These are phyloP conservation scores for Pontederia crassipes DNA, from an alignment of 176 grass and related monocot species.

Conservation along the genomic window DNA sequence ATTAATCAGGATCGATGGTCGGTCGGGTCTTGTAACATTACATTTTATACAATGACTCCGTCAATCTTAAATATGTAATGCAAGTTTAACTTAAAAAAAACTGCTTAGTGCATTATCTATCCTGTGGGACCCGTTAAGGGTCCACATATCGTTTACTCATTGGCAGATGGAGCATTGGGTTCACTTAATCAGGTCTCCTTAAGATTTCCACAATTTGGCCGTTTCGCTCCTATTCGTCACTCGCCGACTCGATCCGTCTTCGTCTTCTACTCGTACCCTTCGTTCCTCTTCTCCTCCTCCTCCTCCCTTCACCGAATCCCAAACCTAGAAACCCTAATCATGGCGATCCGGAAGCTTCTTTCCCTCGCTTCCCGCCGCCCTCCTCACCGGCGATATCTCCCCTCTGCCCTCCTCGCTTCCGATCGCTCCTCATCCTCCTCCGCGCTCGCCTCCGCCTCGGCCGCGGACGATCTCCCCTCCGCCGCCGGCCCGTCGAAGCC, in stretches of 20 bases:
- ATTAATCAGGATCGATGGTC: too few species aligned
- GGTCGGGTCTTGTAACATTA: too few species aligned
- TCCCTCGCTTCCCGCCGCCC: constrained; percentile 29
- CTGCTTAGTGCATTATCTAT: too few species aligned
- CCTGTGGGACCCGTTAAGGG: too few species aligned
- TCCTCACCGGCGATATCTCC: constrained; percentile 10
- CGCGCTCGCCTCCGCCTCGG: constrained; percentile 34
- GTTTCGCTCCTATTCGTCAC: too few species aligned
- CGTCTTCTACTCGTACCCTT: neutral
- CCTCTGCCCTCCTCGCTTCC: constrained; percentile 12
- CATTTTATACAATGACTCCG: too few species aligned
- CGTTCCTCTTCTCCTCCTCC: neutral
- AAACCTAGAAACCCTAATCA: constrained; percentile 12
- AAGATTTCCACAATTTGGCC: too few species aligned
- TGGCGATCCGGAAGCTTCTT: constrained; percentile 56
- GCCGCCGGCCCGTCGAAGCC: constrained; percentile 15
- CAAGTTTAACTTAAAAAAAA: too few species aligned
- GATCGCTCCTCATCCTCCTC: constrained; percentile 17
- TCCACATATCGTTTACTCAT: too few species aligned
- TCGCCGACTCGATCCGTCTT: neutral
- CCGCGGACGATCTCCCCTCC: neutral
- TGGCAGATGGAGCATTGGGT: too few species aligned
- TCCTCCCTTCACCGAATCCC: constrained; percentile 12
- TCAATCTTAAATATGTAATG: too few species aligned
- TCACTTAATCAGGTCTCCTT: too few species aligned